These are phyloP conservation scores for Dendrocalamus latiflorus DNA, from an alignment of 202 grass and related monocot species.

Conservation along the genomic window DNA sequence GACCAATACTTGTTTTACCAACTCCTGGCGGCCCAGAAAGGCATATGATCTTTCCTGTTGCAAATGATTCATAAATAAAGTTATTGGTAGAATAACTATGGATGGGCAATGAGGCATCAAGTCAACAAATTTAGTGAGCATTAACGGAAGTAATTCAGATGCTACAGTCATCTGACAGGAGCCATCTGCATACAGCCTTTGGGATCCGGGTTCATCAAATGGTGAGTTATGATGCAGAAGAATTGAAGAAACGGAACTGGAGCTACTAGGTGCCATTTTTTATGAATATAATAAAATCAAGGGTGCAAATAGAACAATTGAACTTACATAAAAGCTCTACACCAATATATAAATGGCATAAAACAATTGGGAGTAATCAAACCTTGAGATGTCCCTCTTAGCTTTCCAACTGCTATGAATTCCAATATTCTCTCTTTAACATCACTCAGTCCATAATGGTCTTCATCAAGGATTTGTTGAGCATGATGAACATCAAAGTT, in stretches of 20 bases:
- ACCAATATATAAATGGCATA: slow-evolving; percentile 4
- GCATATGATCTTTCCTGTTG: slow-evolving; percentile 96
- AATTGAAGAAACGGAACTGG: background rate
- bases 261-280: background rate
- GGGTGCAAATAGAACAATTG: slow-evolving; percentile 11
- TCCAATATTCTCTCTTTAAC: slow-evolving; percentile 99
- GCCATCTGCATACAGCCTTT: background rate
- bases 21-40: slow-evolving; percentile 97
- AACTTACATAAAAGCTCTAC: background rate
- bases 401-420: slow-evolving; percentile 97
- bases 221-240: background rate
- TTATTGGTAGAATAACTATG: slow-evolving; percentile 9
- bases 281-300: background rate
- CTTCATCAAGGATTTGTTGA: slow-evolving; percentile 95
- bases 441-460: slow-evolving; percentile 98
- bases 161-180: background rate
- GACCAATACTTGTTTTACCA: slow-evolving; percentile 98
- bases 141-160: slow-evolving; percentile 4
- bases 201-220: background rate
- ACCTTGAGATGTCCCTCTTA: slow-evolving; percentile 98
- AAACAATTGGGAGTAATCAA: slow-evolving; percentile 1
- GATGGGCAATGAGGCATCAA: background rate
- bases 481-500: slow-evolving; percentile 95
- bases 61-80: slow-evolving; percentile 27
- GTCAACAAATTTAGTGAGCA: slow-evolving; percentile 14